phyloP scores from a whole-genome alignment of 495 filamentous ascomycete genomes.

The Mytilinidion resinicola region DNA sequence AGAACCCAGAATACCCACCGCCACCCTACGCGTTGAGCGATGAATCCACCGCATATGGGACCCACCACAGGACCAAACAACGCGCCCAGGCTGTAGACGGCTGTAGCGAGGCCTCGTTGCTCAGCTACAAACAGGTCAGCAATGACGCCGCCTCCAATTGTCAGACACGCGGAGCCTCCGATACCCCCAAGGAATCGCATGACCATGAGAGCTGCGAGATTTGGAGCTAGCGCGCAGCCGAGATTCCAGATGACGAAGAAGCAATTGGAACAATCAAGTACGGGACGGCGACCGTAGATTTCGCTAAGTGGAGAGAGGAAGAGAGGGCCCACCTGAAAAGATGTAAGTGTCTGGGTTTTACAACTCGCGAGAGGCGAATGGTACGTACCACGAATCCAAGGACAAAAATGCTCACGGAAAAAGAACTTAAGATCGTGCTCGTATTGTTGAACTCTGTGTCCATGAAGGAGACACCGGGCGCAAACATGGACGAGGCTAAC shows the following conservation, averaged over 20 bases:
- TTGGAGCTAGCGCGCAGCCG: constrained; percentile 60
- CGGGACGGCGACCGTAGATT: constrained; percentile 57
- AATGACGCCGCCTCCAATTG: constrained; percentile 39
- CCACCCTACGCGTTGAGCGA: constrained; percentile 54
- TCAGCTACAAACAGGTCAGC: constrained; percentile 20
- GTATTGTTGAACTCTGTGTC: constrained; percentile 21
- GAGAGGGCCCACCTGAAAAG: constrained; percentile 47
- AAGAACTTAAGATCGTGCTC: constrained; percentile 42
- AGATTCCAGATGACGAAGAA: constrained; percentile 51
- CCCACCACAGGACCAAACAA: constrained; percentile 38
- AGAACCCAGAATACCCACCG: constrained; percentile 59
- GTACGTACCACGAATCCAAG: constrained; percentile 52
- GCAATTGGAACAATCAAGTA: constrained; percentile 23
- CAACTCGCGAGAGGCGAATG: neutral
- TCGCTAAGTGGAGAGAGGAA: constrained; percentile 67
- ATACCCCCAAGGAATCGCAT: constrained; percentile 62
- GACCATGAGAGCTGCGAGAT: constrained; percentile 51
- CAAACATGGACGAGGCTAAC: constrained; percentile 25
- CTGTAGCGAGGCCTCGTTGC: constrained; percentile 21
- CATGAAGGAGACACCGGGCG: constrained; percentile 18
- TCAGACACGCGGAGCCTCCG: constrained; percentile 51
- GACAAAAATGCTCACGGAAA: constrained; percentile 52
- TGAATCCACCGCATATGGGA: constrained; percentile 52
- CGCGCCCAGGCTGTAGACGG: constrained; percentile 19
- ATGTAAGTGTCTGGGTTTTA: neutral